Evolutionary conservation across 2,329 filamentous ascomycete genomes (phyloP), one percentile per base, ranked within the genome.

Genomic region (Thelonectria olida): DNA sequence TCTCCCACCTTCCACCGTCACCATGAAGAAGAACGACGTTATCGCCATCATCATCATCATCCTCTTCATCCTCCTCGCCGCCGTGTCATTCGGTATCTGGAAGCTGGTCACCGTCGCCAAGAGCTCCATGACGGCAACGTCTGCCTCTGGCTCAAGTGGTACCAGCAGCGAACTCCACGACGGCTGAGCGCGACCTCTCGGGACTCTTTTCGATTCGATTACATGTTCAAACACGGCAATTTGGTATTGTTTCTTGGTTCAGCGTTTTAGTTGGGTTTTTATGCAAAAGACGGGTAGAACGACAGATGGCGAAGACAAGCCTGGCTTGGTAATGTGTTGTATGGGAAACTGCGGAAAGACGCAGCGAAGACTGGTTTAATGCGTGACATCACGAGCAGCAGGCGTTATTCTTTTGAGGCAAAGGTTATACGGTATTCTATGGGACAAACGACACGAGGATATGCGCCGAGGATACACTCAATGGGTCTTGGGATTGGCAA

Each of bases 41-140:
- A 90, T 90, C 75, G 88, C 88, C 69, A 81, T 90, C 75, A 90
- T 90, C 73, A 85, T 90, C 76, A 89, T 90, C 75, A 75, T 90
- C 57, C 82, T 90, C 68, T 90, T 90, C 78, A 74, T 87, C 72
- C 77, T 90, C 49, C 82, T 90, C 48, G 85, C 86, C 54, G 78
- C 80, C 61, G 85, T 90, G 56, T 83, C 85, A 7, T 89, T 89
- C 69, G 88, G 85, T 63, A 90, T 90, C 75, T 89, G 86, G 78
- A 81, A 83, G 61, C 77, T 90, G 8, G 87, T 90, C 50, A 81
- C 82, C 66, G 75, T 82, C 25, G 85, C 83, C 19, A 77, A 84
- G 58, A 70, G 68, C 50, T 77, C 77, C 58, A 78, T 82, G 66
- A 81, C 76, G 62, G 75, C 79, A 54, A 76, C 78, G 13, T 74